These are phyloP conservation scores for Aspergillus pseudotamarii DNA, from an alignment of 2,329 filamentous ascomycete species.

Conservation along the genomic window DNA sequence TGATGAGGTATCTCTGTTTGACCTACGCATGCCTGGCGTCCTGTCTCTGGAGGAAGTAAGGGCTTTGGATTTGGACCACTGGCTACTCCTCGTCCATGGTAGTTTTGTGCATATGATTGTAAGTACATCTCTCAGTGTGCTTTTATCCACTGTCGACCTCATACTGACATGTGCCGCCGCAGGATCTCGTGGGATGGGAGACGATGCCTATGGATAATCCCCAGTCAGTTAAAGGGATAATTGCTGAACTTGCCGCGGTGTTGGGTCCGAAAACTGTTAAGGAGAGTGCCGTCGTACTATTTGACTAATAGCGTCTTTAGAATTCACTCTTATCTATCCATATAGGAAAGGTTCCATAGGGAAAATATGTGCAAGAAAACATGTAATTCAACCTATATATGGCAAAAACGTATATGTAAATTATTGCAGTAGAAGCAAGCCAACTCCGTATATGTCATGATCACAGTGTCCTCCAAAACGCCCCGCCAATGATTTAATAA, in stretches of 20 bases:
- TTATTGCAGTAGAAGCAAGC: not conserved
- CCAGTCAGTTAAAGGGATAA: constrained; percentile 50
- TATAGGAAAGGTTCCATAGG: not conserved
- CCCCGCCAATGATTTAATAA: not conserved
- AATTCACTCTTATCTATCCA: not conserved
- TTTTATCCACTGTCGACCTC: not conserved
- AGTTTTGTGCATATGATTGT: constrained; percentile 48
- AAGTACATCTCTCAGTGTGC: constrained; percentile 15
- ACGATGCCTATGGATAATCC: constrained; percentile 44
- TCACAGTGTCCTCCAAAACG: constrained; percentile 1
- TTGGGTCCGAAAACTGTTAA: constrained; percentile 48
- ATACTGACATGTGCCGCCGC: not conserved
- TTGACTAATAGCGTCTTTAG: constrained; percentile 28
- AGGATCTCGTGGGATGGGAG: constrained; percentile 54
- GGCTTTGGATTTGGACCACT: constrained; percentile 47
- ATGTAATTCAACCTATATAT: constrained; percentile 3
- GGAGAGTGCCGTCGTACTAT: constrained; percentile 44
- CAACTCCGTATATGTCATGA: constrained; percentile 4
- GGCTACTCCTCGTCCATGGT: constrained; percentile 46
- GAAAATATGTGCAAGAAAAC: not conserved
- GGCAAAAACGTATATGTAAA: constrained; percentile 1
- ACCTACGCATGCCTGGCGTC: constrained; percentile 50
- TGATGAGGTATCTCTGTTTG: constrained; percentile 49
- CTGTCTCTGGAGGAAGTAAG: constrained; percentile 46
- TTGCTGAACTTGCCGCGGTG: constrained; percentile 50